These are phyloP conservation scores for Penicillium diatomitis DNA, from an alignment of 495 filamentous ascomycete species.

Conservation along the genomic window DNA sequence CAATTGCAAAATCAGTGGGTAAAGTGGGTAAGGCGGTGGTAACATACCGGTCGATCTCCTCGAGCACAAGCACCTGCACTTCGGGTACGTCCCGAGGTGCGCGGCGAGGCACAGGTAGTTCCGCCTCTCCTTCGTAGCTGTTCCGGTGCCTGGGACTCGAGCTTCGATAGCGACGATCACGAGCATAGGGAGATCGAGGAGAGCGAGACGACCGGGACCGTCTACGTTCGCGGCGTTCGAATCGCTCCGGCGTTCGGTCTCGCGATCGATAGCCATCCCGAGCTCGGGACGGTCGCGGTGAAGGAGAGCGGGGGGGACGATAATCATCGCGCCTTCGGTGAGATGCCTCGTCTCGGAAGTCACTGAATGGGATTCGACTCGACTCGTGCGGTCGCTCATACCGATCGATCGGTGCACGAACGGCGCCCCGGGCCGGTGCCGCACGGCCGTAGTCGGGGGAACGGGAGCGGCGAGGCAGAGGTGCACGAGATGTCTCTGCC, in stretches of 20 bases:
- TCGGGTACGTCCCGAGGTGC: slow-evolving; percentile 75
- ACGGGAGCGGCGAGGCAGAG: slow-evolving; percentile 48
- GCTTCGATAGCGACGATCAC: slow-evolving; percentile 56
- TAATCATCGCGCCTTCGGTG: slow-evolving; percentile 53
- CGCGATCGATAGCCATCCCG: slow-evolving; percentile 66
- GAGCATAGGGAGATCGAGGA: slow-evolving; percentile 47
- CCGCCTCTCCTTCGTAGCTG: slow-evolving; percentile 46
- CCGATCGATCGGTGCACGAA: slow-evolving; percentile 31
- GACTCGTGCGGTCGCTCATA: slow-evolving; percentile 35
- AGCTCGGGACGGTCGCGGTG: slow-evolving; percentile 46
- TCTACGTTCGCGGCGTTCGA: slow-evolving; percentile 49
- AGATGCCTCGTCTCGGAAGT: slow-evolving; percentile 41
- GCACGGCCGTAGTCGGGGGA: slow-evolving; percentile 61
- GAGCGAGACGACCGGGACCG: slow-evolving; percentile 55
- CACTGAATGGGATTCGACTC: slow-evolving; percentile 31
- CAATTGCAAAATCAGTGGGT: neutral
- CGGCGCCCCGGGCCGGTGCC: slow-evolving; percentile 27
- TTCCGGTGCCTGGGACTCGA: slow-evolving; percentile 52
- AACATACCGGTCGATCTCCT: slow-evolving; percentile 63
- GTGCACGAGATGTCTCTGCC: slow-evolving; percentile 28
- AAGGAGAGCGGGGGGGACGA: slow-evolving; percentile 52
- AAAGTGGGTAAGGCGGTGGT: neutral
- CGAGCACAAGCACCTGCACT: slow-evolving; percentile 75
- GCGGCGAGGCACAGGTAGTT: slow-evolving; percentile 64
- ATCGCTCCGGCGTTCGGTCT: slow-evolving; percentile 45